Conservation (phyloP, 768 basidiomycete genomes). For the Wakefieldia striispora region DNA sequence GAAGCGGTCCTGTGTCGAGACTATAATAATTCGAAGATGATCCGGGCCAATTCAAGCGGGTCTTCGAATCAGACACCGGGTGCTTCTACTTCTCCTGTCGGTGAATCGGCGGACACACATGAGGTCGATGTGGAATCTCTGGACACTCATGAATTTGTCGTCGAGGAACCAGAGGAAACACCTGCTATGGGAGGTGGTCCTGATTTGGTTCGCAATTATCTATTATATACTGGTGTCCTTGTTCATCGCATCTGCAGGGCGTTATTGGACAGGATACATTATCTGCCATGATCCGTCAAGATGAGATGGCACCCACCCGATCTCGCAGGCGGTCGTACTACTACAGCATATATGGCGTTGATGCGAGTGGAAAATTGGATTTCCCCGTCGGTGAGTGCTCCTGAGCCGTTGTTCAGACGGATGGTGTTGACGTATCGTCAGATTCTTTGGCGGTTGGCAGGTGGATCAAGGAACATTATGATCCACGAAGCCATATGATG, state of each 20-base stretch:
- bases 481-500: slow-evolving; percentile 52
- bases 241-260: slow-evolving; percentile 44
- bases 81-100: slow-evolving; percentile 1
- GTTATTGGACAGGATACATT: slow-evolving; percentile 69
- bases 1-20: slow-evolving; percentile 56
- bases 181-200: slow-evolving; percentile 11
- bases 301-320: slow-evolving; percentile 60
- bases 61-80: slow-evolving; percentile 9
- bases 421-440: slow-evolving; percentile 27
- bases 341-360: slow-evolving; percentile 38
- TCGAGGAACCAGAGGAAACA: slow-evolving; percentile 18
- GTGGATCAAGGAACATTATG: slow-evolving; percentile 60
- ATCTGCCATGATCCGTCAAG: slow-evolving; percentile 69
- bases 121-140: slow-evolving; percentile 8
- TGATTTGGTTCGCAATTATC: slow-evolving; percentile 23
- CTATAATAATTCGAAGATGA: slow-evolving; percentile 36
- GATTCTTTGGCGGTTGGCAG: slow-evolving; percentile 56
- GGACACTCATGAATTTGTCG: slow-evolving; percentile 14
- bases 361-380: slow-evolving; percentile 47
- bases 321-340: slow-evolving; percentile 56
- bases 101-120: slow-evolving; percentile 12
- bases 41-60: slow-evolving; percentile 19
- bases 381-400: slow-evolving; percentile 53
- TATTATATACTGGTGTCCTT: neutral
- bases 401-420: neutral